phyloP scores from a whole-genome alignment of 495 filamentous ascomycete genomes.

The Apodospora peruviana region DNA sequence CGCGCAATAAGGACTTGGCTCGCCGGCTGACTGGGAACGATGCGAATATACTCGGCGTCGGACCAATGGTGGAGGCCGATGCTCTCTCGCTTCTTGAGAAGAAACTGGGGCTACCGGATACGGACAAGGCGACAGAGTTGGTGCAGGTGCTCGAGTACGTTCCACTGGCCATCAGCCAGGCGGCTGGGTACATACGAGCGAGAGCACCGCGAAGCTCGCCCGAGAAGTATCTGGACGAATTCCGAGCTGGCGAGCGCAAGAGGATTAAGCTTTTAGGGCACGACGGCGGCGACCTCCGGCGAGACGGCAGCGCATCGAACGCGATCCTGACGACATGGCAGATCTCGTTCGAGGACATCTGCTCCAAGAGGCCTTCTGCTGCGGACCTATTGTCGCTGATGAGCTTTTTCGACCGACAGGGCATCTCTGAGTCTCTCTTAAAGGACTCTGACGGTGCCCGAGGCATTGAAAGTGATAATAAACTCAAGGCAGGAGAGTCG shows the following conservation, averaged over 20 bases:
- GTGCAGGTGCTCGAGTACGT: slow-evolving; percentile 36
- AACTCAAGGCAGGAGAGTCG: background rate
- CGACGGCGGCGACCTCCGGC: slow-evolving; percentile 6
- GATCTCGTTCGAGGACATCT: slow-evolving; percentile 3
- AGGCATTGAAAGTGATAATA: background rate
- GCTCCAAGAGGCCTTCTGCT: slow-evolving; percentile 16
- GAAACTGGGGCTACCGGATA: slow-evolving; percentile 17
- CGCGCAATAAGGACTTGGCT: background rate
- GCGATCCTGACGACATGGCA: background rate
- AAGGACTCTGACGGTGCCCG: background rate
- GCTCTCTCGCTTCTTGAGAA: slow-evolving; percentile 24
- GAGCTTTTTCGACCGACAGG: slow-evolving; percentile 19
- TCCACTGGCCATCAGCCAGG: slow-evolving; percentile 39
- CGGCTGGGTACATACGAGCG: slow-evolving; percentile 29
- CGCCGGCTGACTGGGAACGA: background rate
- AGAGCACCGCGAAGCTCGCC: slow-evolving; percentile 17
- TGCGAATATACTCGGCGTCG: background rate
- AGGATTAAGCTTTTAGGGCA: slow-evolving; percentile 23
- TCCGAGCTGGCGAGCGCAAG: slow-evolving; percentile 26
- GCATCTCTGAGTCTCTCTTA: slow-evolving; percentile 27
- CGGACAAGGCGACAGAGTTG: slow-evolving; percentile 19
- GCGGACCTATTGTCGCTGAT: slow-evolving; percentile 31
- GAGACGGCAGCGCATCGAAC: background rate
- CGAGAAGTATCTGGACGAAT: slow-evolving; percentile 33
- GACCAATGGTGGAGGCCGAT: slow-evolving; percentile 17